phyloP scores from a whole-genome alignment of 2,329 filamentous ascomycete genomes.

The Catunica adiposa region DNA sequence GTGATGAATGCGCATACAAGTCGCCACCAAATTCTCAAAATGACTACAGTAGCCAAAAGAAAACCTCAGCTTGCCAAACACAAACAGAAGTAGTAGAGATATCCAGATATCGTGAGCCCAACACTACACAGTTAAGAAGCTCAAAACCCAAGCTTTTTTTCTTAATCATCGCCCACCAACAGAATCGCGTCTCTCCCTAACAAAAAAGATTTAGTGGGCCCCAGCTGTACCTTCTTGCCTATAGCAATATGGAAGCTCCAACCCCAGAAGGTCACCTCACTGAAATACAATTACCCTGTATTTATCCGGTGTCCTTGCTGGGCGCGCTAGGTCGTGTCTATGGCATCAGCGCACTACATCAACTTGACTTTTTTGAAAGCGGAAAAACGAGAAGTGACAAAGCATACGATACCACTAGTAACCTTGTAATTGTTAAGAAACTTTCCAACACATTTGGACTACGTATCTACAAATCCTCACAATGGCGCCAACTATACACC shows the following conservation, averaged over 20 bases:
- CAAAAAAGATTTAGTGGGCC: constrained; percentile 5
- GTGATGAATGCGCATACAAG: no score
- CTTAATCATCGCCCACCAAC: background rate
- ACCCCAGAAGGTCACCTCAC: background rate
- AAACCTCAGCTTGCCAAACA: no score
- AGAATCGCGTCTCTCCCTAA: background rate
- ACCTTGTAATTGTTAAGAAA: no score
- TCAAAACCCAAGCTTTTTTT: background rate
- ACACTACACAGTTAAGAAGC: no score
- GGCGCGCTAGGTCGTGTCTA: background rate
- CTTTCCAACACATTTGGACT: background rate
- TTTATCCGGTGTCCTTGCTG: background rate
- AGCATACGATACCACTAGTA: no score
- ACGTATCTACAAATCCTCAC: background rate
- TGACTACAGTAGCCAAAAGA: background rate
- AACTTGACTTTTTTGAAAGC: background rate
- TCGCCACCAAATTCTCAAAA: no score
- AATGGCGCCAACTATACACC: constrained; percentile 7
- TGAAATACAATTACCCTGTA: background rate
- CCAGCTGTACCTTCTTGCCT: background rate
- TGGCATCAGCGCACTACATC: background rate
- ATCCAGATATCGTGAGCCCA: background rate
- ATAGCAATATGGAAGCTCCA: background rate
- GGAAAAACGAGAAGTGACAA: no score
- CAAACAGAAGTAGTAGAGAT: no score